Base-by-base conservation (phyloP, 2,329 filamentous ascomycete species). In the Colletotrichum sojae region DNA sequence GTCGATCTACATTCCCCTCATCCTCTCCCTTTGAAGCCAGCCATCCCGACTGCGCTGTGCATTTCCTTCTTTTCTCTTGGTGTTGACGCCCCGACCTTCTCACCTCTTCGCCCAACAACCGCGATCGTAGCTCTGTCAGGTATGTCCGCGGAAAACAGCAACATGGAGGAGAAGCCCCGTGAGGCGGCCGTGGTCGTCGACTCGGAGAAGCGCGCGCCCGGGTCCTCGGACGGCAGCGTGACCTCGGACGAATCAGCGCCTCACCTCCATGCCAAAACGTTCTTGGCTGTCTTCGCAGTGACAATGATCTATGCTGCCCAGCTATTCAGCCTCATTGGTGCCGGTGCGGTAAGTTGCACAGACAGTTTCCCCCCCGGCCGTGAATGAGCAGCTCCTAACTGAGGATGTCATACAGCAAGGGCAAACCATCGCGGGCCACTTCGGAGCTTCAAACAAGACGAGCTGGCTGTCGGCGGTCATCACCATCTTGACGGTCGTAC, bases 391-490 rank as follows among this genome's bases (percentile, higher is more conserved):
- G 5, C 18, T 16, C 5, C 45, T 46, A 9, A 46, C 6, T 15
- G 45, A n/a, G 45, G 31, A 27, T 64, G n/a, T 51, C n/a, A 54
- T 18, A 18, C 63, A 79, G 78, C 78, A 79, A 78, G 75, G 73
- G 1, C 75, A 78, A 70, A 73, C 72, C 36, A 80, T 80, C 43
- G 77, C 75, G 1, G 72, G 68, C 10, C 72, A 75, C 56, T 76
- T 80, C 56, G 54, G 69, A 27, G 71, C 66, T 16, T 67, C 67
- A 5, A 66, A 59, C 48, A 72, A 75, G 25, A 71, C 73, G 8
- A 74, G 77, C 18, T 83, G 81, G 81, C 68, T 83, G 27, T 76
- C 76, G 1, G 73, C 76, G 5, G 64, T 76, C 12, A 78, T 83
- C 62, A 74, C 78, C 51, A 82, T 82, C 66, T 57, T 80, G 45